Percentiles rank a stretch among this genome's conserved stretches.
Evolutionary conservation across 192 early-diverging fungal species (phyloP).

Genomic region (Backusella tarrabulga): DNA sequence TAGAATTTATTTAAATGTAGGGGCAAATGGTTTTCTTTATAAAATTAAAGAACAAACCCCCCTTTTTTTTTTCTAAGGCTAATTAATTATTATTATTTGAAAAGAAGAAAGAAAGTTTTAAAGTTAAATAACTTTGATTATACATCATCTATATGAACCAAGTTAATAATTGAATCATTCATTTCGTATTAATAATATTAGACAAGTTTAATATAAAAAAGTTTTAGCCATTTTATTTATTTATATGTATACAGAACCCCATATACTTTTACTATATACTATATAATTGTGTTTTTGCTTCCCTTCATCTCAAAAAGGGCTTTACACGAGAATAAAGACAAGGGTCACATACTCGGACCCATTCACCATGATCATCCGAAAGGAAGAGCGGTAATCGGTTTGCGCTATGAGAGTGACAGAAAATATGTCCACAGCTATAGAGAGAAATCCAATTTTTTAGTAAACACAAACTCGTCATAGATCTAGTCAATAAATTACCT

Average conservation of each 20-base stretch:
- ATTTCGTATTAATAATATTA: no score
- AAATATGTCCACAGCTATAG: conserved; percentile 19
- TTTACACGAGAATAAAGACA: conserved; percentile 13
- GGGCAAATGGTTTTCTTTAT: no score
- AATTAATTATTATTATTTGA: no score
- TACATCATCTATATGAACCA: no score
- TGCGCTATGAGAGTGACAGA: conserved; percentile 18
- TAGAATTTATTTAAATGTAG: no score
- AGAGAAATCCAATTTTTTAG: neutral
- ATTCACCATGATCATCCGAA: conserved; percentile 8
- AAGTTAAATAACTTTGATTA: no score
- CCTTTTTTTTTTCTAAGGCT: no score
- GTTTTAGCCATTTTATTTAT: neutral
- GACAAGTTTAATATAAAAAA: no score
- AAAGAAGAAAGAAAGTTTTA: no score
- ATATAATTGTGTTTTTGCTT: neutral
- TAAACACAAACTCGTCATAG: no score
- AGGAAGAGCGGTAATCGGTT: conserved; percentile 10
- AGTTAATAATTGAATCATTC: no score
- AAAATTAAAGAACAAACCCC: no score
- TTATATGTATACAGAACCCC: neutral
- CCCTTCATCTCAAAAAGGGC: neutral
- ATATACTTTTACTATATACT: neutral
- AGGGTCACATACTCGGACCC: conserved; percentile 15
- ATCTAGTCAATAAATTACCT: neutral